A percentile compares a stretch with the other conserved stretches of the same genome.
Evolutionary conservation across 2,329 filamentous ascomycete genomes (phyloP).

Genomic region (Hortaea werneckii): DNA sequence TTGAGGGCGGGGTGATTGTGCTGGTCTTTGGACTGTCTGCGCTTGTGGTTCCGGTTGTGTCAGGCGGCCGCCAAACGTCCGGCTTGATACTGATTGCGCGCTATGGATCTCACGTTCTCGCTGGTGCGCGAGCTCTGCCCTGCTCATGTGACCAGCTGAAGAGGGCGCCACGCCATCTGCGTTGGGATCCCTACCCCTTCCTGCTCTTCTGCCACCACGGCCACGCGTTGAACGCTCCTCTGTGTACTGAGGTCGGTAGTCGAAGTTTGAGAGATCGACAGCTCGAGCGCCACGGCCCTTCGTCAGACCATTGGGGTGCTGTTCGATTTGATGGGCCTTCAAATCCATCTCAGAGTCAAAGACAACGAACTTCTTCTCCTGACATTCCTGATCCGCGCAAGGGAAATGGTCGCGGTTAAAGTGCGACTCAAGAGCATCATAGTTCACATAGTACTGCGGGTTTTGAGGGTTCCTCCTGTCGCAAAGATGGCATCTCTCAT

Average conservation of each 20-base stretch:
- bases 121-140: conserved; percentile 86
- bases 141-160: conserved; percentile 66
- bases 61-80: conserved; percentile 78
- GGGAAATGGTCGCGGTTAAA: conserved; percentile 81
- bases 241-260: conserved; percentile 63
- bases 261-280: conserved; percentile 81
- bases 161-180: conserved; percentile 66
- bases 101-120: conserved; percentile 85
- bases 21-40: conserved; percentile 14
- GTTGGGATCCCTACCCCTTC: conserved; percentile 77
- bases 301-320: conserved; percentile 68
- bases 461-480: conserved; percentile 58
- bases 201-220: conserved; percentile 38
- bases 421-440: conserved; percentile 74
- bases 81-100: conserved; percentile 66
- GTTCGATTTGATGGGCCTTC: conserved; percentile 81
- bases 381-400: conserved; percentile 73
- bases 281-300: conserved; percentile 77
- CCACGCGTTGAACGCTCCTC: conserved; percentile 42
- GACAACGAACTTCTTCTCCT: conserved; percentile 96
- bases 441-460: conserved; percentile 87
- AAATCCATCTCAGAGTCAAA: conserved; percentile 92
- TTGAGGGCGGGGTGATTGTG: conserved; percentile 19
- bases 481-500: conserved; percentile 92
- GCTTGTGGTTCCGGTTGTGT: conserved; percentile 36